Base-by-base conservation (phyloP, 805 yeast species). In the Suhomyces pyralidae region DNA sequence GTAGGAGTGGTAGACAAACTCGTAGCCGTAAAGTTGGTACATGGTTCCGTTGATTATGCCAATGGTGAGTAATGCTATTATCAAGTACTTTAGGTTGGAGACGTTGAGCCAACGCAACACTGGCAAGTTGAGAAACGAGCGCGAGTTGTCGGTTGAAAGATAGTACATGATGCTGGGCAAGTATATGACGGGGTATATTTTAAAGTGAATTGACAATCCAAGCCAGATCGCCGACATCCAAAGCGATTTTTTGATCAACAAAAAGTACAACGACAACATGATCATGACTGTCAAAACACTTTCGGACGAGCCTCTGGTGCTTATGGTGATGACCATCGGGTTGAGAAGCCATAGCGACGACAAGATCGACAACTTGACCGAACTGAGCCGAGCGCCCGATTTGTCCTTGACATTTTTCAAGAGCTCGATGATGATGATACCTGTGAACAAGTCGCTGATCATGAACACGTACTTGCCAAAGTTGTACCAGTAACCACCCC, bases 271-370 rank as follows among this genome's bases (percentile, higher is more conserved):
- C 42, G 84, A 70, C 7, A 78, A 64, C 78, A 90, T 80, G 3
- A 91, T 80, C 58, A 93, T 72, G 30, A 89, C 91, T 2, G 96
- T 90, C 45, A 94, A 68, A 1, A 94, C 77, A 55, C 97, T 91
- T 63, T 94, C 99, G 0, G 97, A 87, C 25, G 94, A 88, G 1
- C 99, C 99, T 45, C 99, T 77, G 0, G 97, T 90, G 58, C 93
- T 85, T 47, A 94, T 94, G 0, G 96, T 90, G 30, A 86, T 82
- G 0, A 92, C 98, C 94, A 94, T 88, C 14, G 99, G 98, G 65
- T 94, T 94, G 59, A 90, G 75, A 17, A 94, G 75, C 98, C 98
- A 94, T 5, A 93, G 70, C 2, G 86, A 68, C 10, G 84, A 67
- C 42, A 84, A 73, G 5, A 74, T 57, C 10, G 79, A 53, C n/a